Evolutionary conservation across 768 basidiomycete genomes (phyloP), one percentile per base, ranked within the genome.

Genomic region (Cyclocybe cylindracea): DNA sequence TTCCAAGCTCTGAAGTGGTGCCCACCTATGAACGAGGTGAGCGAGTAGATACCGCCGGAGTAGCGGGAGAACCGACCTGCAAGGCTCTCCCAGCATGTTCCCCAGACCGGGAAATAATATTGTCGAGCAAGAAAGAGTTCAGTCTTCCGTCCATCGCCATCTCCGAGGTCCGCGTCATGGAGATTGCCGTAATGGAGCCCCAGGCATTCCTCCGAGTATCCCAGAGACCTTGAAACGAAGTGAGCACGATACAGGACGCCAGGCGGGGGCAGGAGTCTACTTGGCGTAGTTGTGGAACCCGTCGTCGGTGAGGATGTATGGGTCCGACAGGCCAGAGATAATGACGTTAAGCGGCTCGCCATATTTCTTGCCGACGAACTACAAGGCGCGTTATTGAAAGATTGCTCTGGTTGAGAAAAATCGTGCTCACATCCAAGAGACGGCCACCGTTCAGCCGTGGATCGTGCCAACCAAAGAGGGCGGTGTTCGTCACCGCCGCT

Each of bases 271-370:
- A 24, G 24, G 3, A 24, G 5, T 24, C 24, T 56, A 89, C 87
- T 85, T 87, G 58, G 86, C 78, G 63, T 90, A 93, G 54, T 70
- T 66, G 42, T 76, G 78, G 57, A 94, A 79, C 4, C 92, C 92
- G 10, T 66, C 55, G 35, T 91, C 87, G 6, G 88, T 87, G 56
- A 94, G 82, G 48, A 94, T 71, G 65, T 80, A 87, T 0, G 91
- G 89, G 62, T 94, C 90, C 1, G 90, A 93, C 24, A 70, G 73
- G 40, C 82, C 86, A 24, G 89, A 88, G 39, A 94, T 85, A 60
- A 94, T 87, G 42, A 91, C 76, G 61, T 94, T 94, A 51, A 94
- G 69, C 10, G 92, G 92, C 69, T 94, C 92, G 39, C 92, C 92
- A 33, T 76, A 76, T 52, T 73, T 71, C 48, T 75, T 76, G 4